Evolutionary conservation across 495 filamentous ascomycete species (phyloP).

Genomic region (Halenospora varia): DNA sequence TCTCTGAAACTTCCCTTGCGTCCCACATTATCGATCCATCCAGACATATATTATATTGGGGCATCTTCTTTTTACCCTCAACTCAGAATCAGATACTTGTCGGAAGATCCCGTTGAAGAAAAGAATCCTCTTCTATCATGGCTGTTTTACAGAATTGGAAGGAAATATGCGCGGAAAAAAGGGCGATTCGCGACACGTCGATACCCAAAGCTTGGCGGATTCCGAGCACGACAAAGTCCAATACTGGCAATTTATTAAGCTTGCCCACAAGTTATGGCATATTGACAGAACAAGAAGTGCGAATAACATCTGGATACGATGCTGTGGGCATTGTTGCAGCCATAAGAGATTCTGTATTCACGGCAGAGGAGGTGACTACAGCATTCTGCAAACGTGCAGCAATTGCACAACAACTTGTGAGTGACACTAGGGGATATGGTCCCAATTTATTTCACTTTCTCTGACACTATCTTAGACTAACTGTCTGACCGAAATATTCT

Average conservation of each 20-base stretch:
- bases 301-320: slow-evolving; percentile 44
- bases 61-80: too few relatives aligned
- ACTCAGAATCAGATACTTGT: too few relatives aligned
- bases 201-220: slow-evolving; percentile 43
- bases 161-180: slow-evolving; percentile 5
- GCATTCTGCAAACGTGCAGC: slow-evolving; percentile 45
- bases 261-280: slow-evolving; percentile 8
- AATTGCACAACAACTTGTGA: slow-evolving; percentile 55
- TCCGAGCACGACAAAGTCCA: neutral
- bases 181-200: neutral
- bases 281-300: slow-evolving; percentile 33
- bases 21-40: too few relatives aligned
- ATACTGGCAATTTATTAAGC: neutral
- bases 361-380: slow-evolving; percentile 29
- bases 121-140: too few relatives aligned
- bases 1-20: too few relatives aligned
- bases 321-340: slow-evolving; percentile 36
- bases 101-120: too few relatives aligned
- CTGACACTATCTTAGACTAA: too few relatives aligned
- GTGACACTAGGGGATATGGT: too few relatives aligned
- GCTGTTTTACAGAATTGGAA: too few relatives aligned
- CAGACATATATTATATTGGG: too few relatives aligned
- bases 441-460: too few relatives aligned
- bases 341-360: slow-evolving; percentile 15
- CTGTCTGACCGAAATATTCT: slow-evolving; percentile 62